Evolutionary conservation across 2,329 filamentous ascomycete species (phyloP).

Genomic region (Penicillium occitanis): DNA sequence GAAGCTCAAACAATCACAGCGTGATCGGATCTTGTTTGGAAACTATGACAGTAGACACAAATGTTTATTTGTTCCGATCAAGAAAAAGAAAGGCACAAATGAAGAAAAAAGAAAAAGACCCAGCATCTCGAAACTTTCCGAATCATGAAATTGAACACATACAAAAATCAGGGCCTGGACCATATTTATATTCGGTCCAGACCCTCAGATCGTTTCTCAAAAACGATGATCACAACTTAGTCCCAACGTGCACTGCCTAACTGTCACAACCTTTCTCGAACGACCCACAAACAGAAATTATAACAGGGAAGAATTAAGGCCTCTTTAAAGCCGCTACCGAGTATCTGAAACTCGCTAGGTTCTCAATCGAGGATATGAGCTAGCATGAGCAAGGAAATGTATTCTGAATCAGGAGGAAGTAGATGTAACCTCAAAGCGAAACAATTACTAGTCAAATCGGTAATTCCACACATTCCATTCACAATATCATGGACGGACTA

Average conservation of each 20-base stretch:
- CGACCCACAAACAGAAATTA: not conserved
- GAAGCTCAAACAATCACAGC: not conserved
- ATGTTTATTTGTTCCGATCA: not conserved
- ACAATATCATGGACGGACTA: not conserved
- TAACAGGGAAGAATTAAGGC: not conserved
- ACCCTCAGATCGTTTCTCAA: too few species aligned
- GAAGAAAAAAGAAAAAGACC: too few species aligned
- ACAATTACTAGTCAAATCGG: not conserved
- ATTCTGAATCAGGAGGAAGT: not conserved
- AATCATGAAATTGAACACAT: not conserved
- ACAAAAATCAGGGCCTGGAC: not conserved
- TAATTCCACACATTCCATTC: not conserved
- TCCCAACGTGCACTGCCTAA: not conserved
- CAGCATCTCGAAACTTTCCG: not conserved
- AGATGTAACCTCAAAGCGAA: not conserved
- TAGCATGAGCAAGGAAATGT: not conserved
- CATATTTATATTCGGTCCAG: not conserved
- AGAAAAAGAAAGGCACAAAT: not conserved
- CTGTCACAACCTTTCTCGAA: not conserved
- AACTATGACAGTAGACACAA: not conserved
- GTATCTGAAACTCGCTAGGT: not conserved
- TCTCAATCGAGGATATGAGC: not conserved
- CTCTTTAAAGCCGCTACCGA: not conserved
- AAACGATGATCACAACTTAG: not conserved
- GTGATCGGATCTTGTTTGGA: not conserved